Evolutionary conservation across 768 basidiomycete genomes (phyloP).

Genomic region (Guyanaporus albipodus): DNA sequence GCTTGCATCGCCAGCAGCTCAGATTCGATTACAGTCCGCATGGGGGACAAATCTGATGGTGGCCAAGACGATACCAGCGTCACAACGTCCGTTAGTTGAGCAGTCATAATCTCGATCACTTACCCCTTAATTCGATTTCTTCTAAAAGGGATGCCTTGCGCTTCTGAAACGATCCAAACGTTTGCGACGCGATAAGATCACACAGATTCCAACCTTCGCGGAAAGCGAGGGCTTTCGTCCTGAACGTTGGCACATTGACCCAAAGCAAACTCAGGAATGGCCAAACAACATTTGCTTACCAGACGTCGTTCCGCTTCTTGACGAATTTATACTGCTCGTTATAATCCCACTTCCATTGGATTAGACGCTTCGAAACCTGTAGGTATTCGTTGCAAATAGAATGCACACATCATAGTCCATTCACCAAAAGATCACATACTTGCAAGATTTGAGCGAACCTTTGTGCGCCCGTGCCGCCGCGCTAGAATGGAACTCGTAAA

Average conservation of each 20-base stretch:
- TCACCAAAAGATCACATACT: conserved; percentile 7
- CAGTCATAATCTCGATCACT: conserved; percentile 1
- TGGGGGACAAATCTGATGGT: conserved; percentile 17
- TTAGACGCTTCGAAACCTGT: conserved; percentile 25
- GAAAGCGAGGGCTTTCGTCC: conserved; percentile 34
- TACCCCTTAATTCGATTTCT: conserved; percentile 36
- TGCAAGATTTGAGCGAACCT: conserved; percentile 15
- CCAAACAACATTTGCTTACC: too few relatives aligned
- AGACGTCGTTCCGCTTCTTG: conserved; percentile 9
- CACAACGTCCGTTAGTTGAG: background rate
- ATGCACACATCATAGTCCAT: background rate
- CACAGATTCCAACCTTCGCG: conserved; percentile 40
- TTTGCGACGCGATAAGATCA: conserved; percentile 39
- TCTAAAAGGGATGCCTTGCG: conserved; percentile 40
- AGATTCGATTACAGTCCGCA: conserved; percentile 22
- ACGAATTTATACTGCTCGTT: background rate
- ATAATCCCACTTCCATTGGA: conserved; percentile 27
- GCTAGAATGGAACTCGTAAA: conserved; percentile 2
- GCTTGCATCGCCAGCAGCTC: conserved; percentile 29
- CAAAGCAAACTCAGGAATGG: too few relatives aligned
- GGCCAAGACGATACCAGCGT: background rate
- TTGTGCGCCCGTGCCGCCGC: background rate
- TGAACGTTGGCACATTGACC: conserved; percentile 15
- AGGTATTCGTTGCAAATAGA: too few relatives aligned
- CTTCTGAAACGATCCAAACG: conserved; percentile 38